These are phyloP conservation scores for Mycocentrospora acerina DNA, from an alignment of 2,329 filamentous ascomycete genomes.

Conservation along the genomic window DNA sequence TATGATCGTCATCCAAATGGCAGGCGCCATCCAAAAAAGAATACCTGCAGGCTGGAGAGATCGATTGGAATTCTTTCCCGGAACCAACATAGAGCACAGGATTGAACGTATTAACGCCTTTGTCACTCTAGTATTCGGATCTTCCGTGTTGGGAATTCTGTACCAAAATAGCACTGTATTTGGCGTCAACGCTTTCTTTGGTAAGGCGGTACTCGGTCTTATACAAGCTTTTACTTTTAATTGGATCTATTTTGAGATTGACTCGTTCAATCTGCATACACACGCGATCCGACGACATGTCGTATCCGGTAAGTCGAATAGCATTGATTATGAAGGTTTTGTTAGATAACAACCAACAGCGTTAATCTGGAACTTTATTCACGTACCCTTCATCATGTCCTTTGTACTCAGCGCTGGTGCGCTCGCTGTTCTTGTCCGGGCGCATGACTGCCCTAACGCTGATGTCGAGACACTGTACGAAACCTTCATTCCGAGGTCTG, in stretches of 20 bases:
- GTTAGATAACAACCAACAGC: too few relatives aligned
- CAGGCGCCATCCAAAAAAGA: constrained; percentile 15
- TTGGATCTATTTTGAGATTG: constrained; percentile 66
- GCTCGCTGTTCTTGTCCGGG: constrained; percentile 60
- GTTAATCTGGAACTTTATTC: constrained; percentile 57
- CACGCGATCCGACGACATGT: constrained; percentile 62
- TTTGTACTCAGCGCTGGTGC: constrained; percentile 62
- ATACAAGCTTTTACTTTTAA: constrained; percentile 62
- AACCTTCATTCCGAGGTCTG: constrained; percentile 53
- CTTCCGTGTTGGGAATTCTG: constrained; percentile 62
- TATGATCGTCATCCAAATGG: constrained; percentile 43
- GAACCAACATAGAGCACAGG: constrained; percentile 66
- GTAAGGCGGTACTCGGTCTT: constrained; percentile 62
- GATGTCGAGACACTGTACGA: constrained; percentile 53
- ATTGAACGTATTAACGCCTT: constrained; percentile 66
- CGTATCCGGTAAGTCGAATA: constrained; percentile 45
- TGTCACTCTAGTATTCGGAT: constrained; percentile 65
- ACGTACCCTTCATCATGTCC: constrained; percentile 64
- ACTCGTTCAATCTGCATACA: constrained; percentile 56
- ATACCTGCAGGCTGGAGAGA: constrained; percentile 25
- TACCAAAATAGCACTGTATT: constrained; percentile 57
- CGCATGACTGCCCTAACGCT: constrained; percentile 55
- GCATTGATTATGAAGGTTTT: too few relatives aligned
- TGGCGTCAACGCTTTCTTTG: constrained; percentile 61
- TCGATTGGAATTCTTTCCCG: constrained; percentile 61